Base-by-base conservation (phyloP, 257 asterid species). In the Solanum chaucha region DNA sequence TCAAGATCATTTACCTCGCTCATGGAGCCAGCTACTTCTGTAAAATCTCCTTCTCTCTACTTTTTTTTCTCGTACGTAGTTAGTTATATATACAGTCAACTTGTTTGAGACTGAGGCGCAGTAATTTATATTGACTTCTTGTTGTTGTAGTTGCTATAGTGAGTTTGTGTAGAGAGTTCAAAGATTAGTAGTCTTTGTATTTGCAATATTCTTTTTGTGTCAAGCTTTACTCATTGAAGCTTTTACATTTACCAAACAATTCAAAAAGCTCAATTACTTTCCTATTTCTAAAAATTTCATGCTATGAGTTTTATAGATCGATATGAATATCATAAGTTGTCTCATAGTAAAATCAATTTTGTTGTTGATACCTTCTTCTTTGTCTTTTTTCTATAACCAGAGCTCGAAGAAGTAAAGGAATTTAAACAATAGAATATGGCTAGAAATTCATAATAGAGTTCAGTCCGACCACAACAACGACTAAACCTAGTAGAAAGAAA, bases 21-120 rank as follows among this genome's bases (percentile, higher is more conserved):
- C 87, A 24, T 72, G 83, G 83, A 86, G 73, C 61, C 87, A 86
- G 28, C 61, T 86, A 75, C 84, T 88, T 46, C 51, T 90, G 93
- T 91, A 91, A 83, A 71, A 58, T 67, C 35, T 26, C 85, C 72
- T 82, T n/a, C 78, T 32, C 51, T 67, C 65, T 80, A 13, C 64
- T 19, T 38, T 55, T 8, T 28, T 55, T 5, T 46, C 26, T 85
- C 8, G 5, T 55, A 64, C 32, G 1, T 8, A 58, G 6, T 4
- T 46, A 5, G 64, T 36, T 35, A 32, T 36, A 44, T 55, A 26
- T 28, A 28, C 22, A 55, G 13, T 36, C 4, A 20, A 73, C 55
- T 73, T 35, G 48, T 73, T 35, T 73, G 10, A 22, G 1, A 22
- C 10, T 73, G 32, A 73, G 5, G 51, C 17, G 5, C 1, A 19